Evolutionary conservation across 352 stramenopile species (phyloP).

Genomic region (Phytophthora parvispora): DNA sequence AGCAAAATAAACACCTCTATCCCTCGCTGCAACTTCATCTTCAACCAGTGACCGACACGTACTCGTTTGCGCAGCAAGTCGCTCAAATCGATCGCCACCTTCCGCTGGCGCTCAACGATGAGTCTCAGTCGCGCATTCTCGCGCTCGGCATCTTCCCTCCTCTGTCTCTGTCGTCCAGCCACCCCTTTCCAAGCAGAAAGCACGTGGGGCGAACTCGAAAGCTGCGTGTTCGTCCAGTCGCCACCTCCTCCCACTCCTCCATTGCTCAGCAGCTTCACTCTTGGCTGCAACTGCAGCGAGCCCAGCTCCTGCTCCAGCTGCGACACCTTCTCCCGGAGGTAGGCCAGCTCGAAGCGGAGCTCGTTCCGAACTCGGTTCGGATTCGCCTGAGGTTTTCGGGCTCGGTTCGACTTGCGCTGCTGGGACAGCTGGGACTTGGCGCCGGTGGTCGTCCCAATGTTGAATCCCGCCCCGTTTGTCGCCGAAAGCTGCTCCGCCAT

Average conservation of each 20-base stretch:
- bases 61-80: slow-evolving; percentile 30
- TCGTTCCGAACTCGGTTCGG: slow-evolving; percentile 42
- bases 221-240: no score
- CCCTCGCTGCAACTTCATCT: not conserved
- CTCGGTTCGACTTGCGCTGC: not conserved
- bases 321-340: slow-evolving; percentile 79
- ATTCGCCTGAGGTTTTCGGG: slow-evolving; percentile 38
- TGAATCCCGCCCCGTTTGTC: no score
- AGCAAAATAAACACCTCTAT: not conserved
- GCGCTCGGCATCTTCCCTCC: slow-evolving; percentile 43
- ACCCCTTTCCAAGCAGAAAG: slow-evolving; percentile 42
- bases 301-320: slow-evolving; percentile 66
- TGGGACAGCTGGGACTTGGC: no score
- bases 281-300: slow-evolving; percentile 28
- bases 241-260: slow-evolving; percentile 3
- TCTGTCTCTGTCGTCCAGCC: slow-evolving; percentile 36
- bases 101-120: slow-evolving; percentile 48
- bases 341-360: slow-evolving; percentile 71
- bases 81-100: slow-evolving; percentile 32
- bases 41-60: not conserved
- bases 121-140: slow-evolving; percentile 53
- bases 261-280: not conserved
- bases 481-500: not conserved
- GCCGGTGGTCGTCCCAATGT: no score
- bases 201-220: slow-evolving; percentile 34